These are phyloP conservation scores for Helichrysum umbraculigerum DNA, from an alignment of 129 eudicot genomes.

Conservation along the genomic window DNA sequence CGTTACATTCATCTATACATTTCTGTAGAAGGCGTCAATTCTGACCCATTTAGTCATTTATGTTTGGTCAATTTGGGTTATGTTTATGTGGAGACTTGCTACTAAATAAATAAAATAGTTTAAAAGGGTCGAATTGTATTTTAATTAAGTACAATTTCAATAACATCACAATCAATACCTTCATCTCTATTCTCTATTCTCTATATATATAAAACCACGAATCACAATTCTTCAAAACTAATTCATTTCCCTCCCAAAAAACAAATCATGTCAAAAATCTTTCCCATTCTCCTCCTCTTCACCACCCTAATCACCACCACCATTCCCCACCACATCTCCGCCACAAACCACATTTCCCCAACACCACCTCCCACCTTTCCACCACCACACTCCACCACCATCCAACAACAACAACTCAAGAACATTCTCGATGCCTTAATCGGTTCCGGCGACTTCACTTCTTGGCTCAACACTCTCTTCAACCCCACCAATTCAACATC, in stretches of 20 bases:
- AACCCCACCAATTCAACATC: slow-evolving; percentile 27
- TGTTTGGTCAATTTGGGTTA: too few relatives aligned
- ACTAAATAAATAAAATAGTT: too few relatives aligned
- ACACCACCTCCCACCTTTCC: slow-evolving; percentile 2
- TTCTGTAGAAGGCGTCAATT: too few relatives aligned
- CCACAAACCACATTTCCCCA: not conserved
- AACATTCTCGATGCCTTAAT: slow-evolving; percentile 61
- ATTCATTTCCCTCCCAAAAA: not conserved
- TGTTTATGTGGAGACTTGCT: too few relatives aligned
- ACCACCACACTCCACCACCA: slow-evolving; percentile 19
- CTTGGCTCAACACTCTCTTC: slow-evolving; percentile 57
- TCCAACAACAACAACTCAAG: slow-evolving; percentile 46
- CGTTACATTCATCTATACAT: too few relatives aligned
- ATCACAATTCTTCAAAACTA: too few relatives aligned
- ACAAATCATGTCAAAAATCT: slow-evolving; percentile 13
- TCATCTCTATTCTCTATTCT: too few relatives aligned
- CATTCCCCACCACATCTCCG: slow-evolving; percentile 21
- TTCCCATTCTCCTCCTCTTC: slow-evolving; percentile 7
- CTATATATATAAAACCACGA: too few relatives aligned
- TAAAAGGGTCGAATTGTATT: too few relatives aligned
- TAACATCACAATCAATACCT: too few relatives aligned
- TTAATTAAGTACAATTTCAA: too few relatives aligned
- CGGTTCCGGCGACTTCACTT: slow-evolving; percentile 55
- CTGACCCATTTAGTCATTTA: too few relatives aligned
- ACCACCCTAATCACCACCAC: slow-evolving; percentile 22